A percentile compares a stretch with the other conserved stretches of the same genome.
phyloP scores from a whole-genome alignment of 2,329 filamentous ascomycete genomes.

The Chrysoporthe deuterocubensis region DNA sequence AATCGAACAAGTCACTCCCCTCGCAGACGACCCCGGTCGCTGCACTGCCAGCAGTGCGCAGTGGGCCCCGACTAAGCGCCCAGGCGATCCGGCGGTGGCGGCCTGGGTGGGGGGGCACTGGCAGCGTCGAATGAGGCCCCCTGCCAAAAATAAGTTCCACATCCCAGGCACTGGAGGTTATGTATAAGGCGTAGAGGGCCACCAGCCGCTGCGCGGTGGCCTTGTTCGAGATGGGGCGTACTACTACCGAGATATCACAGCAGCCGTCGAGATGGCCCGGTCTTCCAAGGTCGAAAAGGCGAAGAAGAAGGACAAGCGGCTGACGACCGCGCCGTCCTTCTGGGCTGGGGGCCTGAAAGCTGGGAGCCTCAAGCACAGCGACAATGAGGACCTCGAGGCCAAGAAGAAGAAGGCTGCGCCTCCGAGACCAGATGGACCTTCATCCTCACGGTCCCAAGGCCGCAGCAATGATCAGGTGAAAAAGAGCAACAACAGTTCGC shows the following conservation, averaged over 20 bases:
- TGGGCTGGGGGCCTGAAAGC: background rate
- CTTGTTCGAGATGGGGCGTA: background rate
- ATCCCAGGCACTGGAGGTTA: background rate
- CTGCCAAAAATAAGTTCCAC: conserved; percentile 4
- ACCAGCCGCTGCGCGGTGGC: background rate
- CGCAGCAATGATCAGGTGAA: background rate
- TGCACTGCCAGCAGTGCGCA: conserved; percentile 10
- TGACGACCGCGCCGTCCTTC: background rate
- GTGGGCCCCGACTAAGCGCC: conserved; percentile 12
- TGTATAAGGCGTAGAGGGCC: background rate
- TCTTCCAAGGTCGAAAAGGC: background rate
- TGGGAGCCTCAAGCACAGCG: background rate
- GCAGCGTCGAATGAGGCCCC: background rate
- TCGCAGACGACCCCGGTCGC: background rate
- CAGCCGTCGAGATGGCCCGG: conserved; percentile 6
- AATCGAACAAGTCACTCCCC: background rate
- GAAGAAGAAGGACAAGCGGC: conserved; percentile 16
- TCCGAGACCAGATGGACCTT: background rate
- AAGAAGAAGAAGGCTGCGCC: conserved; percentile 2
- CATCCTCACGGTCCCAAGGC: background rate
- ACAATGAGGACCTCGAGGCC: background rate
- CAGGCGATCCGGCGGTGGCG: conserved; percentile 1
- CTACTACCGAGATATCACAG: background rate
- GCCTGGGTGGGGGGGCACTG: background rate
- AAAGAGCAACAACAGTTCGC: conserved; percentile 10